Percentiles rank a stretch among this genome's conserved stretches.
phyloP scores from a whole-genome alignment of 2,329 filamentous ascomycete genomes.

The Pseudogymnoascus pannorum region DNA sequence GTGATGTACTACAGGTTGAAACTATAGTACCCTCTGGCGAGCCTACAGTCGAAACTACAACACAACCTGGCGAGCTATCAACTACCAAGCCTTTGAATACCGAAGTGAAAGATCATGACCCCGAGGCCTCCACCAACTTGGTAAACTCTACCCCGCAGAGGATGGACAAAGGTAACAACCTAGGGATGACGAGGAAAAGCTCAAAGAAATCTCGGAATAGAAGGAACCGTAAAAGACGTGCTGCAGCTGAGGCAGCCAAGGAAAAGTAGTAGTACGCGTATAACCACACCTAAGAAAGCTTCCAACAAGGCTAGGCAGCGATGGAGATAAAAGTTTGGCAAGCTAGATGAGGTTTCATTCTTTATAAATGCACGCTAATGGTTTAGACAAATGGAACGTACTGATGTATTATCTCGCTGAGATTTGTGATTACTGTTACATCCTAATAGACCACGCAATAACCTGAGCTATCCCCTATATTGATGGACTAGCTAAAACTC shows the following conservation, averaged over 20 bases:
- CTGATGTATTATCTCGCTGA: constrained; percentile 1
- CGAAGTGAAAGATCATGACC: neutral
- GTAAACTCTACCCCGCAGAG: neutral
- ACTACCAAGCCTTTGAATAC: neutral
- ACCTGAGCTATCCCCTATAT: constrained; percentile 4
- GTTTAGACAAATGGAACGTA: neutral
- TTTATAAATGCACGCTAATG: neutral
- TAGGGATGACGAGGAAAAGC: neutral
- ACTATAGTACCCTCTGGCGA: neutral
- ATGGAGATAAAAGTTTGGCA: neutral
- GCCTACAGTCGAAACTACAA: neutral
- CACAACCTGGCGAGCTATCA: neutral
- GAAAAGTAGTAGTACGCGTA: neutral
- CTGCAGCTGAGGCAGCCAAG: neutral
- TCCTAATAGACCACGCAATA: neutral
- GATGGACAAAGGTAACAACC: neutral
- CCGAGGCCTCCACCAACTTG: neutral
- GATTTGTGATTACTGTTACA: constrained; percentile 7
- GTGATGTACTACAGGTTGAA: neutral
- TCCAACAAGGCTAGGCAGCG: neutral
- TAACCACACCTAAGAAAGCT: neutral
- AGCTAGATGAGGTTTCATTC: neutral
- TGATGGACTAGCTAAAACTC: constrained; percentile 8
- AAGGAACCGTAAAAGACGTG: neutral
- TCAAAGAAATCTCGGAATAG: neutral